A percentile compares a stretch with the other conserved stretches of the same genome.
Conservation (phyloP, 2,329 filamentous ascomycete genomes). For the Penicillium aurantiogriseum region DNA sequence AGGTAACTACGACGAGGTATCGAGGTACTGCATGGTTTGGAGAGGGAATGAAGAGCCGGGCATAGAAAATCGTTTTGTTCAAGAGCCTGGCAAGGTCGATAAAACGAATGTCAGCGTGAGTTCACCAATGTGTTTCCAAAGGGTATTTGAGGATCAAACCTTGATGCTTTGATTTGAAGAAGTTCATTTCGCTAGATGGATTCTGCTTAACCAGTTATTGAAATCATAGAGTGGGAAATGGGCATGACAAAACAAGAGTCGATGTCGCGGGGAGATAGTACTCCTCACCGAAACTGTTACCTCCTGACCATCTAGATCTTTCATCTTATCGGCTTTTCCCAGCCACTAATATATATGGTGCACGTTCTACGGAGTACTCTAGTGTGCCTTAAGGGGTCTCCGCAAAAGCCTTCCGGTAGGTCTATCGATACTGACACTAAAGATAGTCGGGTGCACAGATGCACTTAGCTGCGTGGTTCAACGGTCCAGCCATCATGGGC, state of each 20-base stretch:
- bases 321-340: too few relatives aligned
- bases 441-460: neutral
- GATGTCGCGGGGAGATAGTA: neutral
- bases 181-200: too few relatives aligned
- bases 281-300: neutral
- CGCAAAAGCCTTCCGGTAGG: neutral
- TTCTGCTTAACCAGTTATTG: too few relatives aligned
- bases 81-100: neutral
- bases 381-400: neutral
- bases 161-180: neutral
- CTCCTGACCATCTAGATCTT: neutral
- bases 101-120: neutral
- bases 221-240: too few relatives aligned
- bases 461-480: neutral
- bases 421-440: neutral
- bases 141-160: neutral
- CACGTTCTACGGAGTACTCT: neutral
- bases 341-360: too few relatives aligned
- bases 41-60: neutral
- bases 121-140: too few relatives aligned
- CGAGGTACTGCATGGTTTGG: neutral
- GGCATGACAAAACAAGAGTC: neutral
- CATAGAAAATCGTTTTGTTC: too few relatives aligned
- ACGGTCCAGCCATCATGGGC: neutral
- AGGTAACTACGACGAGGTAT: neutral